These are phyloP conservation scores for Calonectria hongkongensis DNA, from an alignment of 2,329 filamentous ascomycete genomes.

Conservation along the genomic window DNA sequence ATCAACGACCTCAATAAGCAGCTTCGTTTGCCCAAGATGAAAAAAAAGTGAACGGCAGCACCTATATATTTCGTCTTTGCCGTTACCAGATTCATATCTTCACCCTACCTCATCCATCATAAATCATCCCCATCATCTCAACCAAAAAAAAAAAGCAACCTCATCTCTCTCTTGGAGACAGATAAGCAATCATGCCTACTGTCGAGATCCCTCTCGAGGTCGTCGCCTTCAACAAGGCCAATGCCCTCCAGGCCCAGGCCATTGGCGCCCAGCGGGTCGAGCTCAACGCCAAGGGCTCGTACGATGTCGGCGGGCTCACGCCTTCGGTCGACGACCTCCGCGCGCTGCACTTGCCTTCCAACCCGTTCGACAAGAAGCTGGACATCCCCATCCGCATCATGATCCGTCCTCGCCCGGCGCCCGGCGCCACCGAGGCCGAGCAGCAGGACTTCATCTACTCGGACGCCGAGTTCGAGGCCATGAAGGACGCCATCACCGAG, in stretches of 20 bases:
- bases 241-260: constrained; percentile 62
- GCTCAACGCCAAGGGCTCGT: constrained; percentile 72
- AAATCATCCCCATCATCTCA: constrained; percentile 23
- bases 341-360: constrained; percentile 44
- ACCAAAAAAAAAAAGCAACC: background rate
- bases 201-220: constrained; percentile 66
- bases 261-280: constrained; percentile 72
- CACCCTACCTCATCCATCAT: background rate
- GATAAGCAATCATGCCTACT: background rate
- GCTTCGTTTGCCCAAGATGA: constrained; percentile 1
- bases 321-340: constrained; percentile 65
- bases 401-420: constrained; percentile 67
- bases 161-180: constrained; percentile 8
- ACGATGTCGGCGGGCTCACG: constrained; percentile 70
- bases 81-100: too few relatives aligned
- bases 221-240: constrained; percentile 70
- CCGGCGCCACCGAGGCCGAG: constrained; percentile 39
- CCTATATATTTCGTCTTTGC: background rate
- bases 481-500: constrained; percentile 62
- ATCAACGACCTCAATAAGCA: background rate
- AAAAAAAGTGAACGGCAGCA: background rate
- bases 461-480: constrained; percentile 63
- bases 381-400: constrained; percentile 70
- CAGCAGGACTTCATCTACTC: constrained; percentile 70
- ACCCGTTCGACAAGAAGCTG: constrained; percentile 42